Base-by-base conservation (phyloP, 345 rosid genomes). In the Arabidopsis arenosa region DNA sequence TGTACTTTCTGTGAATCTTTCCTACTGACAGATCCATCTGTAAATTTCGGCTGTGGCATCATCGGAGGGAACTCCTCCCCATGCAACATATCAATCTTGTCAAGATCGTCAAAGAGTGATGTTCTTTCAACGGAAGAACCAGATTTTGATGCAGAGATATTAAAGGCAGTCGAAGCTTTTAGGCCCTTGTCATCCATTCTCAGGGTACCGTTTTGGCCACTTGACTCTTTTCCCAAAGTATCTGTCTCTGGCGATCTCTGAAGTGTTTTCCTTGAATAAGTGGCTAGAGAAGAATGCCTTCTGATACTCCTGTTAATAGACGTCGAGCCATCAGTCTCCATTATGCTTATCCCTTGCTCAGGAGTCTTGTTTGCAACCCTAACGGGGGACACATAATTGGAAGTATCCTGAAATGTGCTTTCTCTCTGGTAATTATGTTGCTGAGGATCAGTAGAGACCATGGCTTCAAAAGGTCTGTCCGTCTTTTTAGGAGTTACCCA, bases 231-330 rank as follows among this genome's bases (percentile, higher is more conserved):
- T 47, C 76, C 78, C 44, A 78, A 65, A 73, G 74, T 85, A 54
- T 75, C 35, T 71, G 88, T 71, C 36, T 72, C 75, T 32, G 87
- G 58, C 12, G 84, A 77, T 61, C 58, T 84, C 66, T 49, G 72
- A 41, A 75, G 80, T n/a, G 81, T 72, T 80, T 79, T 89, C 80
- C 92, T 85, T 52, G 85, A 63, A 79, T 86, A 86, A 80, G 80
- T 85, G 66, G 80, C 80, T 28, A 76, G 54, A 69, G 80, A 70
- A 23, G 75, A 53, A 62, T 62, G 70, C 72, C 15, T 78, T 62
- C 72, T 83, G 47, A 73, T 80, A 72, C 63, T 81, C 73, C 57
- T 58, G 32, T 81, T 74, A 45, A 76, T 43, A 70, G 82, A 72
- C 30, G 62, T 75, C 44, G 72, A 56, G 36, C 48, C 82, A 70